phyloP scores from a whole-genome alignment of 805 yeast species.

The Metschnikowia corniflorae region DNA sequence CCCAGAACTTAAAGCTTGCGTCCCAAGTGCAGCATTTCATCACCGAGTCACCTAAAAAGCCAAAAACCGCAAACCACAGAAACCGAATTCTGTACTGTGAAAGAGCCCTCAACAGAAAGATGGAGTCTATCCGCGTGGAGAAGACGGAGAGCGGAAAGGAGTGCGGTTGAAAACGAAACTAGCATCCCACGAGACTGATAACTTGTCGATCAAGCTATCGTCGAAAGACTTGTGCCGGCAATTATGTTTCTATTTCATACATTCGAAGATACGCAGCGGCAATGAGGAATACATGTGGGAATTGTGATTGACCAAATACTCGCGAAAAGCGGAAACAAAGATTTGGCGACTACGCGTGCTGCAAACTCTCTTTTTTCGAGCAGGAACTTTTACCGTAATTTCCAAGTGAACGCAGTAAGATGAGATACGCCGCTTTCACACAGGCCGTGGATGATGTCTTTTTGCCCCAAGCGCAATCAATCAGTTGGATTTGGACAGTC shows the following conservation, averaged over 20 bases:
- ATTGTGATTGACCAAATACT: constrained; percentile 58
- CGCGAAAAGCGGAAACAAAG: constrained; percentile 31
- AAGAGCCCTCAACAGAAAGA: constrained; percentile 48
- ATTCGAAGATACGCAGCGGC: constrained; percentile 54
- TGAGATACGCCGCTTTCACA: too few species aligned
- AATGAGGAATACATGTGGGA: constrained; percentile 58
- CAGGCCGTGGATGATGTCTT: too few species aligned
- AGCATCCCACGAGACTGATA: constrained; percentile 46
- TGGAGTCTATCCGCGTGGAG: constrained; percentile 54
- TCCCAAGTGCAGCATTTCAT: constrained; percentile 68
- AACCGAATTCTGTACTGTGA: constrained; percentile 51
- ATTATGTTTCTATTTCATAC: constrained; percentile 69
- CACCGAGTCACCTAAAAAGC: constrained; percentile 70
- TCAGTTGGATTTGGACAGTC: too few species aligned
- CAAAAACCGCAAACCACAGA: constrained; percentile 66
- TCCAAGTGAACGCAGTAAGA: too few species aligned
- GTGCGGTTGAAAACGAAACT: constrained; percentile 30
- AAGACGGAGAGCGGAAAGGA: constrained; percentile 42
- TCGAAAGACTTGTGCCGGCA: constrained; percentile 77
- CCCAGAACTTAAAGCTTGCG: constrained; percentile 68
- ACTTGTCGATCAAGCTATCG: constrained; percentile 49
- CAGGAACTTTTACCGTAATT: too few species aligned
- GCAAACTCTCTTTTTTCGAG: too few species aligned
- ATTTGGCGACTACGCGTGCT: too few species aligned
- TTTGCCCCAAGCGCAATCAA: too few species aligned